A percentile compares a stretch with the other conserved stretches of the same genome.
phyloP scores from a whole-genome alignment of 2,329 filamentous ascomycete species.

The Pseudocercospora fuligena region DNA sequence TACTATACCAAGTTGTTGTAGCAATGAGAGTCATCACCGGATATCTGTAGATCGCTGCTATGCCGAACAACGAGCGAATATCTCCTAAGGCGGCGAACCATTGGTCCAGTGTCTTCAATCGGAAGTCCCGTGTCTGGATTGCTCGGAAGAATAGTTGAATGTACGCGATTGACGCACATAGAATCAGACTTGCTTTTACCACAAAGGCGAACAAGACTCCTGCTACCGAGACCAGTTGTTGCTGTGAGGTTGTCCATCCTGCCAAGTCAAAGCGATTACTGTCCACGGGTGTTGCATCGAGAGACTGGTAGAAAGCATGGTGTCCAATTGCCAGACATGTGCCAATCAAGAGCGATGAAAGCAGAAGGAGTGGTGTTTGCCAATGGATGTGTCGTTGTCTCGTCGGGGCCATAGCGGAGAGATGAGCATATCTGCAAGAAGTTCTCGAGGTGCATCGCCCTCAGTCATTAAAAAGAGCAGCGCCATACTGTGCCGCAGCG shows the following conservation, averaged over 20 bases:
- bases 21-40: constrained; percentile 19
- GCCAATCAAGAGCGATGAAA: constrained; percentile 11
- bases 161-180: constrained; percentile 24
- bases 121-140: constrained; percentile 2
- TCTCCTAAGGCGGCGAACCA: constrained; percentile 22
- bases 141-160: constrained; percentile 24
- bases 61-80: constrained; percentile 10
- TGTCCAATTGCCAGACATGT: constrained; percentile 10
- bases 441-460: neutral
- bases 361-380: constrained; percentile 10
- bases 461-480: neutral
- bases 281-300: constrained; percentile 4
- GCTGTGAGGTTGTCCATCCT: constrained; percentile 20
- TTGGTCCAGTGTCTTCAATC: constrained; percentile 17
- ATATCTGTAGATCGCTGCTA: constrained; percentile 17
- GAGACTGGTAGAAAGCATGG: constrained; percentile 19
- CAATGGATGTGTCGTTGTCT: constrained; percentile 9
- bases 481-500: neutral
- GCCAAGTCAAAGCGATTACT: constrained; percentile 14
- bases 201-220: constrained; percentile 28
- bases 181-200: constrained; percentile 22
- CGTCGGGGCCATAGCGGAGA: neutral
- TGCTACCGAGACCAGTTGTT: constrained; percentile 22
- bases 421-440: neutral
- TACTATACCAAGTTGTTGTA: constrained; percentile 16